A percentile compares a stretch with the other conserved stretches of the same genome.
Conservation (phyloP, 2,329 filamentous ascomycete genomes). For the Verticillium isaacii region DNA sequence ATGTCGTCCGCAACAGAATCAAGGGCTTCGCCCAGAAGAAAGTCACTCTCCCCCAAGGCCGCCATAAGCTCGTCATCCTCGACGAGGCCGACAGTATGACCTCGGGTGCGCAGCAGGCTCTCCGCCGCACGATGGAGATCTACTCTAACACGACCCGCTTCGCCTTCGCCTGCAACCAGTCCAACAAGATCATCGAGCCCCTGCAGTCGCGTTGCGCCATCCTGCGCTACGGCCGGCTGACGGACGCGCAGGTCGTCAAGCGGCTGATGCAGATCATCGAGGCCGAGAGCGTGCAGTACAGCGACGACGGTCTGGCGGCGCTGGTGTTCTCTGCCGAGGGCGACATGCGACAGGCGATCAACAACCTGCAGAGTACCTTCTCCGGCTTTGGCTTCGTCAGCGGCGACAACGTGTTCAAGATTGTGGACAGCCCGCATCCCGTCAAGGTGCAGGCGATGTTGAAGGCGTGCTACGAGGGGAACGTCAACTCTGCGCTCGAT, state of each 20-base stretch:
- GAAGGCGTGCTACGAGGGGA: constrained; percentile 91
- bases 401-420: constrained; percentile 95
- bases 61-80: constrained; percentile 94
- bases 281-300: constrained; percentile 84
- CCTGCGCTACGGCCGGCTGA: constrained; percentile 85
- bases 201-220: constrained; percentile 95
- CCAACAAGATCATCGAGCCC: constrained; percentile 99
- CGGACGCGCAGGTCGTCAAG: constrained; percentile 88
- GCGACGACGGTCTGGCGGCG: constrained; percentile 91
- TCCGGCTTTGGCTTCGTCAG: constrained; percentile 97
- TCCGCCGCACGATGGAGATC: constrained; percentile 96
- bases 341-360: constrained; percentile 98
- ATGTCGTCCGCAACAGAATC: constrained; percentile 94
- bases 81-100: constrained; percentile 99
- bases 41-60: constrained; percentile 83
- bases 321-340: constrained; percentile 95
- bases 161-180: constrained; percentile 97
- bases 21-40: constrained; percentile 99
- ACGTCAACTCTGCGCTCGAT: constrained; percentile 83
- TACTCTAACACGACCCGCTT: constrained; percentile 96
- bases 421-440: constrained; percentile 94
- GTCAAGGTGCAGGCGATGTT: constrained; percentile 99
- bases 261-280: constrained; percentile 88
- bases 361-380: constrained; percentile 90
- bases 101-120: constrained; percentile 88